Evolutionary conservation across 257 asterid species (phyloP), one percentile per base, ranked within the genome.

Genomic region (Ilex aquifolium): DNA sequence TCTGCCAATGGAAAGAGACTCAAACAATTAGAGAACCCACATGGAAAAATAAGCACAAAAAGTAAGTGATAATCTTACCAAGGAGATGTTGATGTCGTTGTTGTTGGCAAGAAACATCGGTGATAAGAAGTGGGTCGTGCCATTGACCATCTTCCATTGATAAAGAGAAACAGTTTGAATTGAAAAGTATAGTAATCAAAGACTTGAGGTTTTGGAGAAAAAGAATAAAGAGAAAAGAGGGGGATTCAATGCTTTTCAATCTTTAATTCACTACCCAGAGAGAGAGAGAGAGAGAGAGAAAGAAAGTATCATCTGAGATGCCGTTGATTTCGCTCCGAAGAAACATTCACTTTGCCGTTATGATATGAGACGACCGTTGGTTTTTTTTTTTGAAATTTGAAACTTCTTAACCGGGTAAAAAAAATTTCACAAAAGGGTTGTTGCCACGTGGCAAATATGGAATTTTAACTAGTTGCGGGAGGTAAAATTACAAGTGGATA

Each of bases 121-220:
- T 85, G 67, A 85, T 69, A 68, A 81, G 90, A 79, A 89, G 86
- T 66, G 94, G 94, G 81, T 83, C 90, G 62, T 74, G 73, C 90
- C 87, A 80, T 56, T 76, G 79, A 76, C 69, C 52, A 62, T 75
- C 84, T 60, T 72, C 83, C 92, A 87, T 87, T 63, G 82, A 74
- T 68, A 70, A 77, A 74, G 71, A 76, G 72, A 68, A 46, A 63
- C 66, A 59, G 64, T 82, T 88, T 80, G 82, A 84, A 86, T 58
- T 57, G 61, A 64, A 69, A 77, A 48, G 40, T 52, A 69, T 57
- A 56, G 64, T 62, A 71, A 69, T 63, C 70, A 65, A 57, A 71
- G 50, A 42, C 63, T 63, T 11, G 14, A 14, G 11, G 10, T 14
- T 53, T 53, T 15, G 6, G 31, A 14, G 10, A 16, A 14, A 53